Percentiles rank a stretch among this genome's conserved stretches.
Conservation (phyloP, 805 yeast species). For the Pichia pseudocactophila region DNA sequence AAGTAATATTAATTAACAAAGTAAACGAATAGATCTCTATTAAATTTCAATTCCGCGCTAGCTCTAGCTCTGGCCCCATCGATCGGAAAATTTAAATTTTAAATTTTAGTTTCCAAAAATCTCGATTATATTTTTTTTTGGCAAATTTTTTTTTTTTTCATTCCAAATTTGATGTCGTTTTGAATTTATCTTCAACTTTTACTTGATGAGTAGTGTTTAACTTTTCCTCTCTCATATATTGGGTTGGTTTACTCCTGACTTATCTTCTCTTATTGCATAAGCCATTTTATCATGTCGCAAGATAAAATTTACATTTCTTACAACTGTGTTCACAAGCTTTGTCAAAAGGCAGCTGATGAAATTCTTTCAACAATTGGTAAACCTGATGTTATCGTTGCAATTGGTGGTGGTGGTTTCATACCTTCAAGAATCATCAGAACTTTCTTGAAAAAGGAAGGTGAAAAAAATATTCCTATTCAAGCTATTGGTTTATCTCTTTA, state of each 20-base stretch:
- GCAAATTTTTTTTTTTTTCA: too few species aligned
- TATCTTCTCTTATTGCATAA: too few species aligned
- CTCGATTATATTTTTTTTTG: slow-evolving; percentile 1
- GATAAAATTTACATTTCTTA: slow-evolving; percentile 60
- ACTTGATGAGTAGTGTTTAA: not conserved
- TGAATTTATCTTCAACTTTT: not conserved
- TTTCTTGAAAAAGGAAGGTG: slow-evolving; percentile 47
- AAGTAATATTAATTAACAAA: not conserved
- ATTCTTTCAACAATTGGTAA: slow-evolving; percentile 25
- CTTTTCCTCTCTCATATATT: too few species aligned
- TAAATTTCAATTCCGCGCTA: too few species aligned
- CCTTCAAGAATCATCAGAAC: slow-evolving; percentile 63
- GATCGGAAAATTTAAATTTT: too few species aligned
- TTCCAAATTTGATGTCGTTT: too few species aligned
- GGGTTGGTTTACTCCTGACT: too few species aligned
- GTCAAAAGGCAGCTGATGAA: slow-evolving; percentile 42
- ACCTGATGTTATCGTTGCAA: slow-evolving; percentile 52
- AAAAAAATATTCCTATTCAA: slow-evolving; percentile 61
- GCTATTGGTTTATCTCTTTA: slow-evolving; percentile 61
- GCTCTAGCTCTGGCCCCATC: too few species aligned
- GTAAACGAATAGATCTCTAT: too few species aligned
- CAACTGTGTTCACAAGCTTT: slow-evolving; percentile 74
- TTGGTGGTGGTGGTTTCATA: slow-evolving; percentile 69
- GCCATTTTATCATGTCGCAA: slow-evolving; percentile 20
- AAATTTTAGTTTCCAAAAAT: too few species aligned